Evolutionary conservation across 139 green algal species (phyloP).

Genomic region (Gonium pectorale): DNA sequence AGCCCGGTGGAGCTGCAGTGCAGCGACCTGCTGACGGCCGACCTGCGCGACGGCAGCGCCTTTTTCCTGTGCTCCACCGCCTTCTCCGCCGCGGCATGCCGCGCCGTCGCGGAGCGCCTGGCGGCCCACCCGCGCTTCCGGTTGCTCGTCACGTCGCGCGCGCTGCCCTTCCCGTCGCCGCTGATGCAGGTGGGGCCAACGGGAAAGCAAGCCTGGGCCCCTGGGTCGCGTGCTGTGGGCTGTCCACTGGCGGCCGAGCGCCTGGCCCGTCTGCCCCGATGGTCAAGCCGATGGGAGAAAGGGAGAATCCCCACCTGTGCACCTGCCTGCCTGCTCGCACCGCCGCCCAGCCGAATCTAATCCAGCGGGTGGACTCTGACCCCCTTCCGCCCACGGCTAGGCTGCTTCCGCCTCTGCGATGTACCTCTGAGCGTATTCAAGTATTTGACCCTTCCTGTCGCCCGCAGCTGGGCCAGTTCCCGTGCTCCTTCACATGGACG

Average conservation of each 20-base stretch:
- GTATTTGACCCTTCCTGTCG: background rate
- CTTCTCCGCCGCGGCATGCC: slow-evolving; percentile 48
- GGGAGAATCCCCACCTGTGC: no score
- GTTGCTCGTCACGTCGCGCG: slow-evolving; percentile 54
- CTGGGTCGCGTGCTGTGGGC: no score
- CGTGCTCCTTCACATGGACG: slow-evolving; percentile 44
- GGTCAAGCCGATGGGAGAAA: no score
- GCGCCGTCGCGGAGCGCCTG: slow-evolving; percentile 56
- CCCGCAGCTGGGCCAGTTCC: slow-evolving; percentile 40
- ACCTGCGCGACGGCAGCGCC: slow-evolving; percentile 44
- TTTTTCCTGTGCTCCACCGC: slow-evolving; percentile 65
- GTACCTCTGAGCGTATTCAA: no score
- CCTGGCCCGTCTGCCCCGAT: no score
- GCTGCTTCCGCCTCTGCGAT: no score
- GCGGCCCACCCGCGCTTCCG: slow-evolving; percentile 51
- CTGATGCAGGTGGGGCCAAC: slow-evolving; percentile 18
- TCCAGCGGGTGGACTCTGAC: no score
- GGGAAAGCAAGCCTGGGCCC: no score
- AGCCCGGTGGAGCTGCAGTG: slow-evolving; percentile 48
- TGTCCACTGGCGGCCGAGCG: no score
- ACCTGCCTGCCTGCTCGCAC: no score
- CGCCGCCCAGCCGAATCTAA: no score
- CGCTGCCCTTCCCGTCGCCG: slow-evolving; percentile 55
- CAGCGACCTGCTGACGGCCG: slow-evolving; percentile 51
- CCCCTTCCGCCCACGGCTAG: no score